Conservation (phyloP, 345 rosid species). For the Schrenkiella parvula region DNA sequence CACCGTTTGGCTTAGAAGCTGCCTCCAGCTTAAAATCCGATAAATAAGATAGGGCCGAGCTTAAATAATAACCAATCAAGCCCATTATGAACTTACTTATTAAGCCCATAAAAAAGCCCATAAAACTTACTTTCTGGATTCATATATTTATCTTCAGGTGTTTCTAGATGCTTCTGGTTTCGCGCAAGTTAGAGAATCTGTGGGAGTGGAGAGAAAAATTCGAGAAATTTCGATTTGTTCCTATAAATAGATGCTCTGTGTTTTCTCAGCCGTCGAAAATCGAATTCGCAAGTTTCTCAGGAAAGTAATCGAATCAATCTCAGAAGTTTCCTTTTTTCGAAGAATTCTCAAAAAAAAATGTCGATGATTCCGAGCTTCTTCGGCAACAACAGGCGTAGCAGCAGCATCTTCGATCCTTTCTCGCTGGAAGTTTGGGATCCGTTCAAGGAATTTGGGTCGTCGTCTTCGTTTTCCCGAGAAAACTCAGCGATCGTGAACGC, state of each 20-base stretch:
- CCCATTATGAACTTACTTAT: neutral
- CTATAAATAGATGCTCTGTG: neutral
- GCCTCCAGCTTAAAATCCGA: neutral
- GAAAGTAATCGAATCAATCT: too few relatives aligned
- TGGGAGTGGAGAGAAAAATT: too few relatives aligned
- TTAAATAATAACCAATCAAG: neutral
- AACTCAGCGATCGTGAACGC: slow-evolving; percentile 26
- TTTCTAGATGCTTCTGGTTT: neutral
- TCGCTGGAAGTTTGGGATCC: slow-evolving; percentile 30
- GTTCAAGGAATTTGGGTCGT: slow-evolving; percentile 11
- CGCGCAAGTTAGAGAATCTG: neutral
- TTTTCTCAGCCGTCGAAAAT: neutral
- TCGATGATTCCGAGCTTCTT: slow-evolving; percentile 41
- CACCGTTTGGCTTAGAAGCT: neutral
- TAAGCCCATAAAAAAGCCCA: neutral
- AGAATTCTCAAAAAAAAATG: slow-evolving; percentile 11
- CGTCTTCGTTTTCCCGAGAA: neutral
- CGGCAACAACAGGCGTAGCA: slow-evolving; percentile 31
- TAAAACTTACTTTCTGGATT: neutral
- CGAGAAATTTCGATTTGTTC: neutral
- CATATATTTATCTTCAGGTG: neutral
- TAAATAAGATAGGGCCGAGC: neutral
- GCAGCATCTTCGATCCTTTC: slow-evolving; percentile 37
- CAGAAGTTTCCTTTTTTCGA: neutral
- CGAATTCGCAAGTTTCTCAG: neutral